Percentiles rank a stretch among this genome's conserved stretches.
These are phyloP conservation scores for Isabelozyma pseudorhagii DNA, from an alignment of 805 yeast genomes.

Conservation along the genomic window DNA sequence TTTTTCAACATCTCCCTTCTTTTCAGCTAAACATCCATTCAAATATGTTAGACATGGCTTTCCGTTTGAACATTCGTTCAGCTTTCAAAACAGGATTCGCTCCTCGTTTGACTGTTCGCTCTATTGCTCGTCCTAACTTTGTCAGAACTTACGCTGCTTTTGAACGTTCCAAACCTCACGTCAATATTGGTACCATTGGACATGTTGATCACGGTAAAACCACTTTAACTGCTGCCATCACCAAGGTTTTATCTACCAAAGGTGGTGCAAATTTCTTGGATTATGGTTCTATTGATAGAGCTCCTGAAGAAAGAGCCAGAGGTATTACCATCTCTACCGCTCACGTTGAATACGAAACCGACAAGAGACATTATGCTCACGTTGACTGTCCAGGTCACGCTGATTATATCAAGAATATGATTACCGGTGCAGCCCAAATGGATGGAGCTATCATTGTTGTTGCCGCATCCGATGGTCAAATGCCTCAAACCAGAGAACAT, in stretches of 20 bases:
- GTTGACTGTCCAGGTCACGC: slow-evolving; percentile 99
- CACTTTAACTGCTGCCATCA: slow-evolving; percentile 96
- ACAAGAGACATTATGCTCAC: slow-evolving; percentile 92
- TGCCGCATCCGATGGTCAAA: slow-evolving; percentile 98
- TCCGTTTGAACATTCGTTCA: slow-evolving; percentile 24
- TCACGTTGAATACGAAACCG: slow-evolving; percentile 96
- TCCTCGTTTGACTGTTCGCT: not conserved
- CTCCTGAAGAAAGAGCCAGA: slow-evolving; percentile 99
- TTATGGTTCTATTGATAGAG: slow-evolving; percentile 90
- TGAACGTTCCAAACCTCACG: slow-evolving; percentile 94
- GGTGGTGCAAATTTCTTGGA: slow-evolving; percentile 96
- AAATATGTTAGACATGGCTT: slow-evolving; percentile 25
- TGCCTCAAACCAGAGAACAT: slow-evolving; percentile 99
- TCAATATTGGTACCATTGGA: slow-evolving; percentile 96
- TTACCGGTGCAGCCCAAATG: slow-evolving; percentile 99
- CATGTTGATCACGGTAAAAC: slow-evolving; percentile 99
- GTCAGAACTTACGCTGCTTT: slow-evolving; percentile 62
- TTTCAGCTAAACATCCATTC: not conserved
- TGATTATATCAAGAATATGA: slow-evolving; percentile 98
- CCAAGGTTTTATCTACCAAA: slow-evolving; percentile 81
- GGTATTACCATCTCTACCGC: slow-evolving; percentile 98
- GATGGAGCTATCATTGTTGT: slow-evolving; percentile 99
- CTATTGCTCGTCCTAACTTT: slow-evolving; percentile 23
- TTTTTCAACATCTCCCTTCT: not conserved
- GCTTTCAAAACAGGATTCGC: slow-evolving; percentile 5